A percentile compares a stretch with the other conserved stretches of the same genome.
Conservation (phyloP, 345 rosid species). For the Gossypium herbaceum region DNA sequence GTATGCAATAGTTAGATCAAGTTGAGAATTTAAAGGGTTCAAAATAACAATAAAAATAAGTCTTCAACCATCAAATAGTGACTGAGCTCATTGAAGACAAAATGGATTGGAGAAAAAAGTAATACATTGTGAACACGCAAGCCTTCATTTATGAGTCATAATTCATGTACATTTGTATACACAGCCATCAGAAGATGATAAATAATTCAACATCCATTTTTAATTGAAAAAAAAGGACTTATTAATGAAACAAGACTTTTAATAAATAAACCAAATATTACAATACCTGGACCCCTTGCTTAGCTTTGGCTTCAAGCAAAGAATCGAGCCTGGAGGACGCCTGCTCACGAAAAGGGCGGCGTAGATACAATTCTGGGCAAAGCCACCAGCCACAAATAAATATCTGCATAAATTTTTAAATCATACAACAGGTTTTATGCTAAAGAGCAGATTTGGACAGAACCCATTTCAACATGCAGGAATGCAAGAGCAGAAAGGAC, state of each 20-base stretch:
- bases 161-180: not conserved
- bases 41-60: not conserved
- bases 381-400: conserved; percentile 99
- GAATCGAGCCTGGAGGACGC: conserved; percentile 80
- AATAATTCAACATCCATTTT: not conserved
- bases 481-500: conserved; percentile 24
- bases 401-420: conserved; percentile 54
- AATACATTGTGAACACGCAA: not conserved
- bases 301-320: conserved; percentile 93
- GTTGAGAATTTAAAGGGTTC: not conserved
- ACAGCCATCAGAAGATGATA: not conserved
- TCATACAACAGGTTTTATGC: conserved; percentile 24
- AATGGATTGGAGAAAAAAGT: not conserved
- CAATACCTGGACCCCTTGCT: conserved; percentile 92
- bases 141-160: not conserved
- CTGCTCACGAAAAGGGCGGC: conserved; percentile 74
- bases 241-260: not conserved
- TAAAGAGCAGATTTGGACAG: not conserved
- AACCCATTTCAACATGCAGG: conserved; percentile 9
- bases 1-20: not conserved
- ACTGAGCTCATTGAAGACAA: not conserved
- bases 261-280: not conserved
- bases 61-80: not conserved
- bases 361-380: conserved; percentile 94
- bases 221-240: conserved; percentile 7